A percentile compares a stretch with the other conserved stretches of the same genome.
phyloP scores from a whole-genome alignment of 2,329 filamentous ascomycete genomes.

The Fusarium pseudograminearum region DNA sequence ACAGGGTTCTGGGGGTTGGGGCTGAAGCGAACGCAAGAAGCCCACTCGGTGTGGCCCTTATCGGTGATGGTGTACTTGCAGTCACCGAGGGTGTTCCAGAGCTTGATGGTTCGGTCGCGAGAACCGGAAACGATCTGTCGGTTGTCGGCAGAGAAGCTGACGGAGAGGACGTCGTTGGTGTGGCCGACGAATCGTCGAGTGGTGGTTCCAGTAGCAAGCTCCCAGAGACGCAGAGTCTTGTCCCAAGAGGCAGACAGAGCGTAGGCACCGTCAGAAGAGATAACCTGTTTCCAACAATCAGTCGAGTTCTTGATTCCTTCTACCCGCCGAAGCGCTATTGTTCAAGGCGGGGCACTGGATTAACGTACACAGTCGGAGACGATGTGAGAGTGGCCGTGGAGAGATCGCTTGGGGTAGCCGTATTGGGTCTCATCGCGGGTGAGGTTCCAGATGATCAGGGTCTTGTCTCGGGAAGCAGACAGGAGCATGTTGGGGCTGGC shows the following conservation, averaged over 20 bases:
- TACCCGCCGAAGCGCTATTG: conserved; percentile 19
- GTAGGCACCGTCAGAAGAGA: conserved; percentile 99
- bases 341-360: conserved; percentile 32
- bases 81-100: conserved; percentile 99
- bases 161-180: conserved; percentile 99
- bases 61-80: conserved; percentile 99
- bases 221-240: conserved; percentile 99
- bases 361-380: conserved; percentile 98
- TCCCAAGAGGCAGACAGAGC: conserved; percentile 99
- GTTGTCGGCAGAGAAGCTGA: conserved; percentile 99
- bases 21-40: conserved; percentile 99
- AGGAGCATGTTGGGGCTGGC: conserved; percentile 98
- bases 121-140: conserved; percentile 99
- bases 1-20: conserved; percentile 99
- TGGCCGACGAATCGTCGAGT: conserved; percentile 99
- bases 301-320: conserved; percentile 32
- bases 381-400: conserved; percentile 99
- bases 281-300: conserved; percentile 73
- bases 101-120: conserved; percentile 98
- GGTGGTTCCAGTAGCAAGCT: conserved; percentile 96
- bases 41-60: conserved; percentile 99
- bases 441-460: conserved; percentile 99
- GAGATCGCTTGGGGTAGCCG: conserved; percentile 98
- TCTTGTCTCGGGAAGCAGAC: conserved; percentile 97
- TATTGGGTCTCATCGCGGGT: conserved; percentile 98